A percentile compares a stretch with the other conserved stretches of the same genome.
phyloP scores from a whole-genome alignment of 164 flowering plant genomes.

The Macadamia tetraphylla region DNA sequence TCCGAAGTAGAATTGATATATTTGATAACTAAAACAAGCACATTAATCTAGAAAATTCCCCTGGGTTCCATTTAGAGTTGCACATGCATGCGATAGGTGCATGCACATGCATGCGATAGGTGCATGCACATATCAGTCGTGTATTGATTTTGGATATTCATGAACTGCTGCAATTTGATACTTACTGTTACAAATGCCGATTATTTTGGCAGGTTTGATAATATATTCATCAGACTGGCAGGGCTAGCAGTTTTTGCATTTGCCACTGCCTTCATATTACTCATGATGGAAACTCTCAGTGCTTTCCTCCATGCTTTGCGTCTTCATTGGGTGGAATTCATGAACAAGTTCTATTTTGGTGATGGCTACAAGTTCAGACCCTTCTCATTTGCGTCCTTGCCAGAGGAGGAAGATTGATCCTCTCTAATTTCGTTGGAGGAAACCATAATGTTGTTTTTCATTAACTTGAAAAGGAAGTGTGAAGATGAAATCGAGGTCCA shows the following conservation, averaged over 20 bases:
- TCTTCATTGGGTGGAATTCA: slow-evolving; percentile 99
- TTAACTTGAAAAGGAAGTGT: slow-evolving; percentile 1
- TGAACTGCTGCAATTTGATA: too few relatives aligned
- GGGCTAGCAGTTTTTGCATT: slow-evolving; percentile 79
- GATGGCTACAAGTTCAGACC: slow-evolving; percentile 93
- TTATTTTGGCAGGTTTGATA: slow-evolving; percentile 62
- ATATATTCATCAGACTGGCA: slow-evolving; percentile 53
- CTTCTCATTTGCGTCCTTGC: slow-evolving; percentile 50
- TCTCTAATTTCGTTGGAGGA: background rate
- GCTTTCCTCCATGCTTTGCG: slow-evolving; percentile 95
- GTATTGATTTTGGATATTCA: too few relatives aligned
- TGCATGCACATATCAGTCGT: too few relatives aligned
- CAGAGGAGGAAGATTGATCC: slow-evolving; percentile 65
- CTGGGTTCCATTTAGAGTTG: too few relatives aligned
- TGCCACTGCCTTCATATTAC: slow-evolving; percentile 89
- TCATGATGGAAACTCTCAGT: slow-evolving; percentile 96
- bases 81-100: too few relatives aligned
- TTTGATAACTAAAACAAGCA: too few relatives aligned
- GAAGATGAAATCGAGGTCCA: slow-evolving; percentile 4
- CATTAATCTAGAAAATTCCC: too few relatives aligned
- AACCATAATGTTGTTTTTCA: slow-evolving; percentile 2
- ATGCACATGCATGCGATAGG: too few relatives aligned
- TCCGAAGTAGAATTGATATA: too few relatives aligned
- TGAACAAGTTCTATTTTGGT: slow-evolving; percentile 94
- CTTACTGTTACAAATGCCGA: too few relatives aligned